Evolutionary conservation across 2,329 filamentous ascomycete species (phyloP).

Genomic region (Fusarium continuum): DNA sequence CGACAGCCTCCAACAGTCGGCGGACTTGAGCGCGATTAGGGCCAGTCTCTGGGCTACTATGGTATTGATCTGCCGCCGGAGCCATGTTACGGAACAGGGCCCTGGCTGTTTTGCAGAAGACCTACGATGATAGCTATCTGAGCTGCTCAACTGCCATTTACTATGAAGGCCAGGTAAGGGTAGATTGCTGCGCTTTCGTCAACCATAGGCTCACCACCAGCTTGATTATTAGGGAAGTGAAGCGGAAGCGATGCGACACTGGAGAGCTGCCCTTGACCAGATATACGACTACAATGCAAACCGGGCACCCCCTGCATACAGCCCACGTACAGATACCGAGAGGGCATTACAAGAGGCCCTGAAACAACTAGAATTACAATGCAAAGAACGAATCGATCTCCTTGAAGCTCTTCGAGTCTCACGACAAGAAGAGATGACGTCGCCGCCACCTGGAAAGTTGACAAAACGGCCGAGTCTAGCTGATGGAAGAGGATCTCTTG

Average conservation of each 20-base stretch:
- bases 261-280: constrained; percentile 86
- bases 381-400: constrained; percentile 90
- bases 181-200: not conserved
- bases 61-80: constrained; percentile 36
- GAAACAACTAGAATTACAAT: constrained; percentile 85
- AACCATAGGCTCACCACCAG: constrained; percentile 13
- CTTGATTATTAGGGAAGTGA: constrained; percentile 77
- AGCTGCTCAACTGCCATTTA: constrained; percentile 96
- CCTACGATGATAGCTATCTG: constrained; percentile 95
- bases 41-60: constrained; percentile 44
- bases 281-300: constrained; percentile 88
- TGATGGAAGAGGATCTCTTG: constrained; percentile 70
- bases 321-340: constrained; percentile 82
- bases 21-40: constrained; percentile 28
- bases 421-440: constrained; percentile 52
- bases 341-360: constrained; percentile 83
- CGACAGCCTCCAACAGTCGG: constrained; percentile 12
- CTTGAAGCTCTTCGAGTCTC: constrained; percentile 80
- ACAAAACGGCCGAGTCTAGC: constrained; percentile 33
- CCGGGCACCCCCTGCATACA: constrained; percentile 73
- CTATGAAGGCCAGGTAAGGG: constrained; percentile 85
- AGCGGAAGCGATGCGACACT: constrained; percentile 87
- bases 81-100: constrained; percentile 64
- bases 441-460: constrained; percentile 34
- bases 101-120: constrained; percentile 87